These are phyloP conservation scores for Nidularia pulvinata DNA, from an alignment of 768 basidiomycete species.

Conservation along the genomic window DNA sequence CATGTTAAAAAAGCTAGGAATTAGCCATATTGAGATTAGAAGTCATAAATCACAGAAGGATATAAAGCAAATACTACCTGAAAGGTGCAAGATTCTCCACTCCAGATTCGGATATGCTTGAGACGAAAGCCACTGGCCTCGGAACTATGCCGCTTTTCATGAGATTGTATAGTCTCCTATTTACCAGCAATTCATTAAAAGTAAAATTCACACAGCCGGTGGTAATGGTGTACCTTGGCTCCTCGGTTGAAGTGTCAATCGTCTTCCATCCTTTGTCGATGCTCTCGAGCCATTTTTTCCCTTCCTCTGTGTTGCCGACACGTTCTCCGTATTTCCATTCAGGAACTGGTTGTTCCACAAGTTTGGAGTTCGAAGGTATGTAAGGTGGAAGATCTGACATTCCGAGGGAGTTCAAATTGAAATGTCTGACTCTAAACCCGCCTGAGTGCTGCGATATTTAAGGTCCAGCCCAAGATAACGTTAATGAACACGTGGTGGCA, in stretches of 20 bases:
- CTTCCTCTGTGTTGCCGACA: slow-evolving; percentile 26
- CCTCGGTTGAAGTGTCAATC: slow-evolving; percentile 28
- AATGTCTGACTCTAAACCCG: no score
- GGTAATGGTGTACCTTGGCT: slow-evolving; percentile 21
- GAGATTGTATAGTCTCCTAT: slow-evolving; percentile 39
- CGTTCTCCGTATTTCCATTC: slow-evolving; percentile 33
- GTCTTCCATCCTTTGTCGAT: slow-evolving; percentile 38
- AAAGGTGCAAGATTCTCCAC: slow-evolving; percentile 63
- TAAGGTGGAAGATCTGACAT: slow-evolving; percentile 14
- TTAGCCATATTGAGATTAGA: no score
- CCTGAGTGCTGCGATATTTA: no score
- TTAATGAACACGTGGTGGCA: no score
- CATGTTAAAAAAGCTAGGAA: slow-evolving; percentile 41
- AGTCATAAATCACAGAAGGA: not conserved
- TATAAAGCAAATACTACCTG: slow-evolving; percentile 44
- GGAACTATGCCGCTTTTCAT: slow-evolving; percentile 58
- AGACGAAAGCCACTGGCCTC: slow-evolving; percentile 74
- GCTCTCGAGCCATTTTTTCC: slow-evolving; percentile 42
- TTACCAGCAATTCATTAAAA: not conserved
- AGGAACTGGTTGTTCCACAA: slow-evolving; percentile 32
- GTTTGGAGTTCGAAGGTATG: slow-evolving; percentile 18
- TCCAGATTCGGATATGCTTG: slow-evolving; percentile 51
- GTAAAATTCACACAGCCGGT: not conserved
- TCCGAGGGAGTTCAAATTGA: no score
- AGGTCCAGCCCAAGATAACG: no score